Conservation (phyloP, 2,329 filamentous ascomycete genomes). For the Davidsoniella virescens region DNA sequence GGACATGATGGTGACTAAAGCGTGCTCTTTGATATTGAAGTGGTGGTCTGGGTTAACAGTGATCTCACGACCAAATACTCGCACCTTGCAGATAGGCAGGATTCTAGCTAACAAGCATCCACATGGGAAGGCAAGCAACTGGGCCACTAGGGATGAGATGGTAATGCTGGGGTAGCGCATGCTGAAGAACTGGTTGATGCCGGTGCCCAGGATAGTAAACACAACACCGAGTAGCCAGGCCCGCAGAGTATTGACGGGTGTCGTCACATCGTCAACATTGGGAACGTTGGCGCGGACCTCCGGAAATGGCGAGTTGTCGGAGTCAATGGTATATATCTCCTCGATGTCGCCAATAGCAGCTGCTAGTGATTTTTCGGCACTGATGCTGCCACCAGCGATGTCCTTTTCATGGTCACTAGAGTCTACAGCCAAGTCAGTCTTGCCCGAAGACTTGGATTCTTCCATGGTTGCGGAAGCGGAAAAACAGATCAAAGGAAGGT, state of each 20-base stretch:
- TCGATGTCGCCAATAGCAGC: constrained; percentile 1
- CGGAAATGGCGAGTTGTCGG: constrained; percentile 38
- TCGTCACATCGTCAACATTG: constrained; percentile 31
- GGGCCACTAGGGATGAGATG: constrained; percentile 38
- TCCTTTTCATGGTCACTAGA: constrained; percentile 1
- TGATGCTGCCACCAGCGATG: not conserved
- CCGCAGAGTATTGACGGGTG: constrained; percentile 40
- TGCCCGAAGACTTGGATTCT: not conserved
- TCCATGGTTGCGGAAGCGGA: not conserved
- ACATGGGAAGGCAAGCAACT: constrained; percentile 36
- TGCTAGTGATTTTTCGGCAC: not conserved
- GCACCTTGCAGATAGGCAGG: constrained; percentile 19
- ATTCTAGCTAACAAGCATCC: constrained; percentile 20
- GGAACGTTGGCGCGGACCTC: constrained; percentile 23
- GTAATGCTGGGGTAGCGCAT: constrained; percentile 32
- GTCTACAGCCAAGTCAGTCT: not conserved
- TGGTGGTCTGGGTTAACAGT: constrained; percentile 24
- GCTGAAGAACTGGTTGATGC: constrained; percentile 37
- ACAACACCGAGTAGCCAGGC: constrained; percentile 42
- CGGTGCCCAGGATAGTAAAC: constrained; percentile 40
- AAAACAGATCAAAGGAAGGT: too few relatives aligned
- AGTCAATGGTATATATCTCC: constrained; percentile 4
- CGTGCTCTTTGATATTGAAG: constrained; percentile 31
- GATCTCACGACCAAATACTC: constrained; percentile 19
- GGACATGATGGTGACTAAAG: constrained; percentile 31